phyloP scores from a whole-genome alignment of 2,329 filamentous ascomycete species.

The Pseudocercospora crystallina region DNA sequence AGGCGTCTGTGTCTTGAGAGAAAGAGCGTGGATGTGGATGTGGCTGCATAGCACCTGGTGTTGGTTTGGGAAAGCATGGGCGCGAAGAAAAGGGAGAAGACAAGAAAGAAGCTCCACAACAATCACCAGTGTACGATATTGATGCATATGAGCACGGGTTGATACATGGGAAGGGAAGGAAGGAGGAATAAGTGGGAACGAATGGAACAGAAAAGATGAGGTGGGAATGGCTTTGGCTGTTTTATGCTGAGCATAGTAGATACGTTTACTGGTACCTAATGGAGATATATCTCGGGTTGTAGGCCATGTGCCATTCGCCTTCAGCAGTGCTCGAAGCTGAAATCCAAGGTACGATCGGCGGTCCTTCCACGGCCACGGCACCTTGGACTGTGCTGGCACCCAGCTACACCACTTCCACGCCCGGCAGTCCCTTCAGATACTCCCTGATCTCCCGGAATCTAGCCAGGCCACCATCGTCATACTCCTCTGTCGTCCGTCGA shows the following conservation, averaged over 20 bases:
- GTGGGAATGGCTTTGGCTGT: too few species aligned
- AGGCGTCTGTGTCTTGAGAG: conserved; percentile 1
- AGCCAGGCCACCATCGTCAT: too few species aligned
- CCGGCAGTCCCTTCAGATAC: too few species aligned
- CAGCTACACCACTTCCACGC: too few species aligned
- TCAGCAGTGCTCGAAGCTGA: neutral
- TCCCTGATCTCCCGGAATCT: too few species aligned
- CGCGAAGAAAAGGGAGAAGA: neutral
- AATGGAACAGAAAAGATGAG: too few species aligned
- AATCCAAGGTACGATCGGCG: too few species aligned
- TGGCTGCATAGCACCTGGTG: conserved; percentile 7
- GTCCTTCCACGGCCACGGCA: too few species aligned
- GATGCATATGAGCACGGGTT: conserved; percentile 8
- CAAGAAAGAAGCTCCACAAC: neutral
- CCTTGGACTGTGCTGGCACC: too few species aligned
- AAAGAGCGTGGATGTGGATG: neutral
- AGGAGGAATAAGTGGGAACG: too few species aligned
- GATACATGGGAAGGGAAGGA: neutral
- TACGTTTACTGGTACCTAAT: conserved; percentile 2
- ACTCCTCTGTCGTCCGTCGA: too few species aligned
- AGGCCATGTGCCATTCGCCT: too few species aligned
- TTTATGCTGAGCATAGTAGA: conserved; percentile 7
- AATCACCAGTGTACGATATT: conserved; percentile 5
- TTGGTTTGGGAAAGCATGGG: conserved; percentile 1
- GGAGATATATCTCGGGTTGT: neutral